Base-by-base conservation (phyloP, 2,329 filamentous ascomycete genomes). In the Alternaria novae-zelandiae region DNA sequence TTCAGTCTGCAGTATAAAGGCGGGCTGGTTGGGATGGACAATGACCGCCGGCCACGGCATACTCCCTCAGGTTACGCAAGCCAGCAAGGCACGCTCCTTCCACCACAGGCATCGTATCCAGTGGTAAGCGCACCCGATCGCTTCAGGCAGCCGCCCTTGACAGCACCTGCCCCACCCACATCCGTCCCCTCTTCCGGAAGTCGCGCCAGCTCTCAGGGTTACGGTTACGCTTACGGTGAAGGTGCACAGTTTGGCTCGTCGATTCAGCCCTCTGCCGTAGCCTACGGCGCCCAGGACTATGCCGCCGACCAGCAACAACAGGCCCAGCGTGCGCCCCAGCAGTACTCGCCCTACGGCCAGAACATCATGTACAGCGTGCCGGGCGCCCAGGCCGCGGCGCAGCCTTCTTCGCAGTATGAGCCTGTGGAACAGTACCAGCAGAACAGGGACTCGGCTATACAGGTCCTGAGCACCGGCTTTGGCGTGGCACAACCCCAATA, bases 321-420 rank as follows among this genome's bases (percentile, higher is more conserved):
- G 83, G 79, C 83, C 71, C 78, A 91, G 87, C 84, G 89, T 84
- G 62, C 72, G 43, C 67, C 74, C 62, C 81, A 82, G 66, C 80
- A 82, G 63, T 86, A 85, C 73, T 74, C 81, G 57, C 82, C 83
- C 68, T 89, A 89, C 72, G 84, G 89, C 57, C 83, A 87, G 59
- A 87, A 88, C 67, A 89, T 95, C 83, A 90, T 96, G 86, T 96
- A 96, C 84, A 90, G 89, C 82, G 90, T 94, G 74, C 75, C 78
- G 64, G 73, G 74, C 64, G 67, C 72, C 64, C 78, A 78, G 70
- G 70, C 74, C 63, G 62, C 74, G 58, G 72, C 76, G 64, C 67
- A 79, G 84, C 83, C 82, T 79, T 88, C 83, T 85, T 90, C 82
- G 64, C 81, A 85, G 71, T 97, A 96, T 83, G 91, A 95, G 80